These are phyloP conservation scores for Kurtzmaniella natalensis DNA, from an alignment of 1,139 yeast genomes.

Conservation along the genomic window DNA sequence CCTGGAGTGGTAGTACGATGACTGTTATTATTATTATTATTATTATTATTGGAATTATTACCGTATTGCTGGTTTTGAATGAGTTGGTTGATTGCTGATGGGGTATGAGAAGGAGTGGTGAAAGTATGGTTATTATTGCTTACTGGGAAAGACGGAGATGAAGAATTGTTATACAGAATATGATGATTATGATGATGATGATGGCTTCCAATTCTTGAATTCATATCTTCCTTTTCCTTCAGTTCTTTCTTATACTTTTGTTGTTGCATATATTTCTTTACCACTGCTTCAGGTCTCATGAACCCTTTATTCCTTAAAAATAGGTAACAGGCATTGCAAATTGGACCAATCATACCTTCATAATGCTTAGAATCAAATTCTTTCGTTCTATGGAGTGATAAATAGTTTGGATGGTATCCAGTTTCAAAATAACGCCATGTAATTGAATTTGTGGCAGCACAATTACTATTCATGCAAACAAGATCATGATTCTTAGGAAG, in stretches of 20 bases:
- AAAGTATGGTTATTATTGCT: conserved; percentile 22
- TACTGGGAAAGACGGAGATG: conserved; percentile 17
- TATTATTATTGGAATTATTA: conserved; percentile 5
- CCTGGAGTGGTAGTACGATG: conserved; percentile 18
- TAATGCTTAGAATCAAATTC: conserved; percentile 39
- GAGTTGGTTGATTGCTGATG: conserved; percentile 41
- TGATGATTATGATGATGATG: conserved; percentile 2
- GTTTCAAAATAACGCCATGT: conserved; percentile 48
- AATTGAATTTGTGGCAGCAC: conserved; percentile 37
- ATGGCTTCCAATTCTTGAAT: not conserved
- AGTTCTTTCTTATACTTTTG: conserved; percentile 38
- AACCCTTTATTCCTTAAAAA: conserved; percentile 48
- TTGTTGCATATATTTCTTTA: conserved; percentile 44
- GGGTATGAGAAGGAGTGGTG: conserved; percentile 42
- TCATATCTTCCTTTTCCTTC: conserved; percentile 22
- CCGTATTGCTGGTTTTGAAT: conserved; percentile 22
- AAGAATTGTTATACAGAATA: conserved; percentile 9
- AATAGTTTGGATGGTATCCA: conserved; percentile 36
- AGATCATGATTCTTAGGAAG: conserved; percentile 39
- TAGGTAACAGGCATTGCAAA: conserved; percentile 48
- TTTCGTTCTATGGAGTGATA: conserved; percentile 34
- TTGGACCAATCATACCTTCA: conserved; percentile 50
- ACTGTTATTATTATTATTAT: conserved; percentile 8
- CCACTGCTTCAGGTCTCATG: conserved; percentile 48
- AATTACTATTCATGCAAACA: conserved; percentile 41